Percentiles rank a stretch among this genome's conserved stretches.
phyloP scores from a whole-genome alignment of 345 rosid genomes.

The Arabis hirsuta region DNA sequence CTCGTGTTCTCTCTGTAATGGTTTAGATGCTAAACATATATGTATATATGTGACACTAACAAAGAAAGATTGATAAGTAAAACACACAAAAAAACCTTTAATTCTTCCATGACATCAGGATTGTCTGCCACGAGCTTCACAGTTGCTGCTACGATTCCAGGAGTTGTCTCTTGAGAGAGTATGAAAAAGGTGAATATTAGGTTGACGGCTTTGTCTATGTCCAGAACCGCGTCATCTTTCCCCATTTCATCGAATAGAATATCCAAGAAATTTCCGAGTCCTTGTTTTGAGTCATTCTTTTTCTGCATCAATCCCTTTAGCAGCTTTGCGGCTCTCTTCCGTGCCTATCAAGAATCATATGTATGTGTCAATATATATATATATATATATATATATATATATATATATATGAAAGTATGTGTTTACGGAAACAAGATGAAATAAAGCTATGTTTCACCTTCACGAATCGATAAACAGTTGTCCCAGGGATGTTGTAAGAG shows the following conservation, averaged over 20 bases:
- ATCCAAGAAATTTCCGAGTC: neutral
- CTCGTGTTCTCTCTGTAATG: too few species aligned
- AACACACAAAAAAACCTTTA: neutral
- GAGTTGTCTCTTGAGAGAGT: conserved; percentile 5
- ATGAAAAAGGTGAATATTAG: conserved; percentile 3
- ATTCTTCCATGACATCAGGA: neutral
- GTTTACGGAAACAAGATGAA: too few species aligned
- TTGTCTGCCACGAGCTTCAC: neutral
- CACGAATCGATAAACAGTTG: neutral
- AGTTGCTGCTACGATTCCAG: neutral
- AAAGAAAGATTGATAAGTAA: too few species aligned
- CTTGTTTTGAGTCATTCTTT: neutral
- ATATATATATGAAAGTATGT: too few species aligned
- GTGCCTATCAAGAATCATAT: neutral
- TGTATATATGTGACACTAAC: too few species aligned
- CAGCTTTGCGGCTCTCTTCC: neutral
- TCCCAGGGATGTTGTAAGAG: neutral
- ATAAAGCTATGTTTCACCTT: neutral
- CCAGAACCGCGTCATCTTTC: neutral
- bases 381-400: too few species aligned
- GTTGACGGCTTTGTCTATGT: neutral
- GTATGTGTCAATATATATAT: too few species aligned
- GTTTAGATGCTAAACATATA: too few species aligned
- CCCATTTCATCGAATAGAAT: neutral
- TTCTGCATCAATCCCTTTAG: neutral